Base-by-base conservation (phyloP, 441 rosid genomes). In the Cnidoscolus chayamansa region DNA sequence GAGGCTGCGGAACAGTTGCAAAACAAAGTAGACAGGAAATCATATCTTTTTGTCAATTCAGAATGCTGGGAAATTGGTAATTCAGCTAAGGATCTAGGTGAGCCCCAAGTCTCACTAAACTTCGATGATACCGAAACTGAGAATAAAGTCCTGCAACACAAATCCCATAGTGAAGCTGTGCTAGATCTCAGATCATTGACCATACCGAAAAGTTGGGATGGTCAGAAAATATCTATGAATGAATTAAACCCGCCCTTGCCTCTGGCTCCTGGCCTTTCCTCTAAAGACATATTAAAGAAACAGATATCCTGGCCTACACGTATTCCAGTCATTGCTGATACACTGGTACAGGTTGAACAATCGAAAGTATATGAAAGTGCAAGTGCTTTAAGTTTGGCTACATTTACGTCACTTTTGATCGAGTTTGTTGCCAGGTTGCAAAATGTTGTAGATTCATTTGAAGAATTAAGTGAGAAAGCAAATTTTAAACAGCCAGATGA, bases 371-470 rank as follows among this genome's bases (percentile, higher is more conserved):
- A 82, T 59, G 89, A 83, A 79, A 90, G 88, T 58, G 96, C 97
- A 15, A 89, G 97, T 71, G 89, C 87, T 20, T 63, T 89, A 79
- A 89, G 94, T 19, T 72, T 92, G 32, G 96, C 91, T 1, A 92
- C 97, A 10, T 92, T 90, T 75, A 73, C 94, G 43, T 92, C 97
- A 0, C 81, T 86, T 35, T 56, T 89, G 79, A 92, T 89, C 2
- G 97, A 92, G 71, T 89, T 92, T 65, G 96, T 92, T n/a, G 96
- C 97, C 7, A 83, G 97, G 80, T 84, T 92, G 11, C 85, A 85
- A 71, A 83, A 89, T 81, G 79, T 92, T 7, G 91, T 89, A 9
- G 83, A 82, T 20, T 77, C 89, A 0, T 92, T 84, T 51, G 87
- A 86, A 65, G 90, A 88, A 63, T 67, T 92, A 37, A 77, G 97